Evolutionary conservation across 148 eudicot species (phyloP), one percentile per base, ranked within the genome.

Genomic region (Rhododendron molle): DNA sequence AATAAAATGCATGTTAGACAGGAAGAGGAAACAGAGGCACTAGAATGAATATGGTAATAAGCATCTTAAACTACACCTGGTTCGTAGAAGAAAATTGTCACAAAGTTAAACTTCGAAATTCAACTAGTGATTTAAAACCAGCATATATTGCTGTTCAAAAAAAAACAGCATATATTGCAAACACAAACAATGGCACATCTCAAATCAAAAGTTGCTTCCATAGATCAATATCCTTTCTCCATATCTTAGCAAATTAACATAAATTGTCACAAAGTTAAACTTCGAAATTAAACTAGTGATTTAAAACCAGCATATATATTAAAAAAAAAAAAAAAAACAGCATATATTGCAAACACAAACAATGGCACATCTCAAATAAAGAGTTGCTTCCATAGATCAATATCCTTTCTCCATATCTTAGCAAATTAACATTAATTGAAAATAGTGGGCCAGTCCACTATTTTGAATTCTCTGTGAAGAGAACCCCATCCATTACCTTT

Each of bases 1-100:
- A 85, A 84, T 73, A 87, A 50, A 87, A 58, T 86, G 36, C 74
- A 82, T 84, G 83, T 89, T 84, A 92, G 91, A 83, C 7, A 58
- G 38, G 28, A 44, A 81, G 69, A 52, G 83, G 69, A 76, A 47
- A 76, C 44, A 80, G 34, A 88, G 44, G 44, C 82, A 76, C 65
- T 23, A 30, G 52, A 78, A 14, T n/a, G 28, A 60, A 76, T 13
- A 67, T 36, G 10, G 28, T 58, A 7, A n/a, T 58, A 3, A 40
- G 14, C 11, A 54, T 50, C 60, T n/a, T 76, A 56, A 62, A 60
- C 32, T n/a, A 85, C 46, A 43, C 43, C 43, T 7, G 52, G 30
- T 65, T 78, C 4, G 0, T 20, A 71, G 36, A 16, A 77, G 38
- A 56, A 47, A 76, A 40, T 21, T 36, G 54, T 15, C 46, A 62